Percentiles rank a stretch among this genome's conserved stretches.
phyloP scores from a whole-genome alignment of 139 green algal species.

The Haematococcus sp. region DNA sequence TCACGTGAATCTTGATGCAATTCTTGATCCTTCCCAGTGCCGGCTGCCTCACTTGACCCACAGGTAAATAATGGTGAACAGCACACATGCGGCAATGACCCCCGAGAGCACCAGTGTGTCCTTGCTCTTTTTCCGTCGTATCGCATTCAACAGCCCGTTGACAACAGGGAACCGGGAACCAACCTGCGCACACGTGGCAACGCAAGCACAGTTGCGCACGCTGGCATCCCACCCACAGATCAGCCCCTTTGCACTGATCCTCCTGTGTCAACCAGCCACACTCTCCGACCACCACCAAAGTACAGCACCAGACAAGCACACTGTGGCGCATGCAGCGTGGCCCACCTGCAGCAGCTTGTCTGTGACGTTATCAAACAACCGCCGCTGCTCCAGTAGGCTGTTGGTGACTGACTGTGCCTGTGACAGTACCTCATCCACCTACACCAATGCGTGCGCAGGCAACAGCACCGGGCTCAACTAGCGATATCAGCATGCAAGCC shows the following conservation, averaged over 20 bases:
- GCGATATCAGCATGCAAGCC: too few species aligned
- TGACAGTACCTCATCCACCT: conserved; percentile 84
- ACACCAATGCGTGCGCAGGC: conserved; percentile 11
- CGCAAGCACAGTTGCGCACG: background rate
- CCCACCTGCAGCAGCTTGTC: conserved; percentile 28
- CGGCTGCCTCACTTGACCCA: conserved; percentile 30
- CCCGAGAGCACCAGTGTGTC: conserved; percentile 87
- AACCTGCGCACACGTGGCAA: conserved; percentile 35
- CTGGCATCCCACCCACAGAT: too few species aligned
- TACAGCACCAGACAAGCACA: background rate
- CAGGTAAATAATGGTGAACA: conserved; percentile 87
- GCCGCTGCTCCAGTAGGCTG: conserved; percentile 61
- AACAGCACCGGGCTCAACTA: too few species aligned
- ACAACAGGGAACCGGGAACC: conserved; percentile 80
- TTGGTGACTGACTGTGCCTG: conserved; percentile 61
- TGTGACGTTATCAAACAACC: conserved; percentile 42
- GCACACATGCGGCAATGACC: conserved; percentile 76
- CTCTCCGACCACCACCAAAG: background rate
- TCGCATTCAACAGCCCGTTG: conserved; percentile 80
- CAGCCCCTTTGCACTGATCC: too few species aligned
- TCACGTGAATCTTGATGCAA: too few species aligned
- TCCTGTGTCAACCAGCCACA: background rate
- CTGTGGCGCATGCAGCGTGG: too few species aligned
- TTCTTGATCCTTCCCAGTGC: too few species aligned
- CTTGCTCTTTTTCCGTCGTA: conserved; percentile 81